Evolutionary conservation across 306 rosid genomes (phyloP), one percentile per base, ranked within the genome.

Genomic region (Herpetospermum pedunculosum): DNA sequence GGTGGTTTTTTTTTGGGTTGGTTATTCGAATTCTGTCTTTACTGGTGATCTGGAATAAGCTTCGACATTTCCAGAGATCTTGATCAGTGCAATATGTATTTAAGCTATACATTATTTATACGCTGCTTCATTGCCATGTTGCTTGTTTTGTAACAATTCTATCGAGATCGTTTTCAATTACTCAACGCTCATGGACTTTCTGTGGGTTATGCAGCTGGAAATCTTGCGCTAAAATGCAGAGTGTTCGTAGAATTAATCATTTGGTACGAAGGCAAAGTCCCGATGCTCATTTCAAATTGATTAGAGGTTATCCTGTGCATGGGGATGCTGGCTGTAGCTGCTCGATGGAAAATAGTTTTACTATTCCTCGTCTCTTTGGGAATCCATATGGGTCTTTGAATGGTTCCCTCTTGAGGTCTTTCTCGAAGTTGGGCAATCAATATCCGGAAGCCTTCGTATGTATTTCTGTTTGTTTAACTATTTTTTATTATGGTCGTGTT

Each of bases 371-470:
- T 50, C 67, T 15, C 50, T 50, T 72, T 43, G 81, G 60, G 40
- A 46, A 76, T 38, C 70, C 73, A 15, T 40, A n/a, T 75, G 72
- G 41, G 59, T 77, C 77, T 70, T 43, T 60, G 6, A 75, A 54
- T 30, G 26, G 73, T 18, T 57, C 8, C 34, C 28, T 82, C 38
- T 53, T 72, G 67, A 65, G 78, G 48, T 79, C 79, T 53, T 46
- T 79, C 77, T 75, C 79, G 76, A 78, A 72, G 74, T 64, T 55
- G 41, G 18, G 69, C 40, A 54, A 25, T 77, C 78, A 47, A 59
- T 58, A 77, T 48, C 63, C 74, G 28, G 50, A 65, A 40, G 68
- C 62, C 54, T 75, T 41, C 11, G 79, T 85, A 75, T 78, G 83
- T 75, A 70, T 69, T 71, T 34, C 8, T n/a, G 15, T 70, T 23